Percentiles rank a stretch among this genome's conserved stretches.
Conservation (phyloP, 495 filamentous ascomycete species). For the Elasticomyces elasticus region DNA sequence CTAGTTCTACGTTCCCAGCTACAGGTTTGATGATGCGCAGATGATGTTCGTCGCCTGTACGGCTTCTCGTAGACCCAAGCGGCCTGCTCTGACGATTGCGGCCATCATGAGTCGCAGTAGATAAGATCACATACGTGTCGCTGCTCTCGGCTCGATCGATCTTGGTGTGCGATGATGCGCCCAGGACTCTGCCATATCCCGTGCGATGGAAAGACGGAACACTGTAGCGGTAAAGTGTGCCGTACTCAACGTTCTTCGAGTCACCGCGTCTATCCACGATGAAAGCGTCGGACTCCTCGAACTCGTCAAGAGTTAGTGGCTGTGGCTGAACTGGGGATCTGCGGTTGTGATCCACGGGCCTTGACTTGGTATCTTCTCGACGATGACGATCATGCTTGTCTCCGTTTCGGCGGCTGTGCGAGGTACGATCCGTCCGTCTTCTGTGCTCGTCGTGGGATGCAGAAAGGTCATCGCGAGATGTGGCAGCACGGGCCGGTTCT, state of each 20-base stretch:
- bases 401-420: too few species aligned
- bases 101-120: background rate
- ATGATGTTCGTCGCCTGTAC: background rate
- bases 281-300: conserved; percentile 7
- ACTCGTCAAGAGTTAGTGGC: background rate
- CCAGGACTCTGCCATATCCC: conserved; percentile 52
- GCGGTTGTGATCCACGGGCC: too few species aligned
- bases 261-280: conserved; percentile 45
- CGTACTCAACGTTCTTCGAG: conserved; percentile 49
- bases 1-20: background rate
- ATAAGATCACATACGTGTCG: conserved; percentile 2
- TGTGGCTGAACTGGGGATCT: too few species aligned
- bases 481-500: background rate
- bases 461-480: background rate
- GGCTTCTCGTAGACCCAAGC: background rate
- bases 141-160: conserved; percentile 14
- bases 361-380: background rate
- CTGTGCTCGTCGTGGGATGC: too few species aligned
- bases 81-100: background rate
- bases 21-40: background rate
- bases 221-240: conserved; percentile 50
- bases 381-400: too few species aligned
- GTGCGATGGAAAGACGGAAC: conserved; percentile 49
- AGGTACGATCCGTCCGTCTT: too few species aligned
- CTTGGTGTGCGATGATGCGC: conserved; percentile 20